Evolutionary conservation across 108 stramenopile species (phyloP).

Genomic region (Skeletonema potamos): DNA sequence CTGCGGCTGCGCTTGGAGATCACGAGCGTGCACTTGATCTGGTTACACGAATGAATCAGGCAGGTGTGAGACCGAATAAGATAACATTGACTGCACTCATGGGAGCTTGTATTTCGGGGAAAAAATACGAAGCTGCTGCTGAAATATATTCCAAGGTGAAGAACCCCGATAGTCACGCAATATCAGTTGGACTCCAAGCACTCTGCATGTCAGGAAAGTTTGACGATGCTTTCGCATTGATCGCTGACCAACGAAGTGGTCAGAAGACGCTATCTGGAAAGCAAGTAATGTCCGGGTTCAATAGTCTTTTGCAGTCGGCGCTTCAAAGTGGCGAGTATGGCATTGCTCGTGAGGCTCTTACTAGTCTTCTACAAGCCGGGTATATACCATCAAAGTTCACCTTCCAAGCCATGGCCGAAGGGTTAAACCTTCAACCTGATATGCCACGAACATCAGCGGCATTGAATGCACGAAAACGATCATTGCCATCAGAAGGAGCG

Average conservation of each 20-base stretch:
- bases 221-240: conserved; percentile 47
- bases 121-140: conserved; percentile 58
- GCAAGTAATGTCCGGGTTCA: conserved; percentile 64
- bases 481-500: conserved; percentile 20
- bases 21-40: conserved; percentile 80
- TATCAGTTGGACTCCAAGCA: conserved; percentile 65
- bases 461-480: conserved; percentile 18
- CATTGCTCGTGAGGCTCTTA: conserved; percentile 48
- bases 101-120: conserved; percentile 74
- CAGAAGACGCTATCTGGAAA: conserved; percentile 59
- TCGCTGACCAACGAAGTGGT: conserved; percentile 42
- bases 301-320: conserved; percentile 45
- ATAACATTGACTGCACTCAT: conserved; percentile 82
- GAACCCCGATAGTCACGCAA: conserved; percentile 74
- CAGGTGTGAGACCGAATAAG: conserved; percentile 82
- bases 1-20: conserved; percentile 73
- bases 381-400: conserved; percentile 77
- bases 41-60: conserved; percentile 72
- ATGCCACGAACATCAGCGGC: conserved; percentile 14
- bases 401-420: conserved; percentile 50
- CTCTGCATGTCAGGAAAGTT: conserved; percentile 52
- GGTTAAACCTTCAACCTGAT: conserved; percentile 40
- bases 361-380: conserved; percentile 51
- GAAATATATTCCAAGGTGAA: conserved; percentile 68
- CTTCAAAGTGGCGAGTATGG: conserved; percentile 50